Evolutionary conservation across 345 rosid genomes (phyloP), one percentile per base, ranked within the genome.

Genomic region (Noccaea caerulescens): DNA sequence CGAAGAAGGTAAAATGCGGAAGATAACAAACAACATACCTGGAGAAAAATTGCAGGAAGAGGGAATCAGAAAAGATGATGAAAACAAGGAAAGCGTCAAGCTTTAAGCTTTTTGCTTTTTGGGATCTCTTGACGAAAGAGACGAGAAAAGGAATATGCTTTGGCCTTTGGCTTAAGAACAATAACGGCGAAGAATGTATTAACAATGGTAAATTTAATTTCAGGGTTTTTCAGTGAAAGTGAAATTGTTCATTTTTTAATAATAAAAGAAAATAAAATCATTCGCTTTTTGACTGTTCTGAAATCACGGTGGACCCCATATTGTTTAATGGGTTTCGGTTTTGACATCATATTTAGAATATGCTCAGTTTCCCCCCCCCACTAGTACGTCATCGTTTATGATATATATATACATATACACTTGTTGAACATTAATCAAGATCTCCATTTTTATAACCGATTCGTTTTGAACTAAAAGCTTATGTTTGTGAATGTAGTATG

Each of bases 61-160:
- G 0, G 44, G 45, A 56, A 57, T 20, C 3, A 25, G 39, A 50
- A 58, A 71, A 71, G 10, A 37, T 4, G 7, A 39, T 4, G 66
- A 69, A 53, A 8, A 37, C 5, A 63, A 25, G 34, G 37, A 46
- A 55, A 69, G 51, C 5, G 5, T 30, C 3, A n/a, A 63, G 57
- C 38, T 53, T 62, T 71, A n/a, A 63, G 57, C 38, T 53, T 62
- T 71, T 32, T 53, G 12, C 6, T 43, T 55, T 54, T 33, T 53
- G 63, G 57, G 58, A 55, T 72, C 55, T 63, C 6, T 45, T 36
- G 63, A 55, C 50, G 54, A 51, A 58, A 43, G 36, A 53, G 66
- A 32, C 55, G 60, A 51, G 38, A 47, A 63, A 72, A 77, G 62
- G 83, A 72, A 84, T 80, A 81, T 72, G 76, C 79, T 63, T 20